Conservation (phyloP, 2,329 filamentous ascomycete genomes). For the Rutstroemia sp. region DNA sequence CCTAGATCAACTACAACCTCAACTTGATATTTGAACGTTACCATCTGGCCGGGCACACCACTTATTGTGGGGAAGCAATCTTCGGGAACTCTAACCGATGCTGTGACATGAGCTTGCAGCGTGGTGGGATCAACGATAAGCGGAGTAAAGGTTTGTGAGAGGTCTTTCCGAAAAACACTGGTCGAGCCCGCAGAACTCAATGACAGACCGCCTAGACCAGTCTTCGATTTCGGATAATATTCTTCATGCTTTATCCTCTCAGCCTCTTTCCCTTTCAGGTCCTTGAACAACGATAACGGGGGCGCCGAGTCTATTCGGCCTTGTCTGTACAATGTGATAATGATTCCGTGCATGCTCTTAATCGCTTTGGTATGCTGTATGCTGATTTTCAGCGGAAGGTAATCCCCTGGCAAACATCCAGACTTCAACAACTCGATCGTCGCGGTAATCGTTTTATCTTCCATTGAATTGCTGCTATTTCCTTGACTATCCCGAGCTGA, state of each 20-base stretch:
- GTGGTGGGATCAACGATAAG: conserved; percentile 79
- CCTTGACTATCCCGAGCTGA: conserved; percentile 40
- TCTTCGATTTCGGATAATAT: conserved; percentile 79
- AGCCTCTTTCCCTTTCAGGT: conserved; percentile 51
- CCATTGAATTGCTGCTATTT: conserved; percentile 45
- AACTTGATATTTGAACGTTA: conserved; percentile 88
- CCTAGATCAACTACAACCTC: conserved; percentile 91
- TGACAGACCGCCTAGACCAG: conserved; percentile 78
- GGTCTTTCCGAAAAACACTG: conserved; percentile 91
- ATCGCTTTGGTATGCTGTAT: conserved; percentile 85
- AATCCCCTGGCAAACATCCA: conserved; percentile 80
- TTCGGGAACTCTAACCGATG: conserved; percentile 79
- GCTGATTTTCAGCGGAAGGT: conserved; percentile 68
- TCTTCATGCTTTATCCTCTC: conserved; percentile 64
- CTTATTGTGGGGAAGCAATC: conserved; percentile 89
- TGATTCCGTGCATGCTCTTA: conserved; percentile 86
- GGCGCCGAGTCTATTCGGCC: conserved; percentile 78
- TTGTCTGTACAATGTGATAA: conserved; percentile 86
- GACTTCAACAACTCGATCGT: conserved; percentile 76
- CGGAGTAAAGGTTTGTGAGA: conserved; percentile 81
- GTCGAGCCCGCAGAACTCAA: conserved; percentile 79
- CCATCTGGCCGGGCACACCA: conserved; percentile 84
- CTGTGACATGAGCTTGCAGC: conserved; percentile 71
- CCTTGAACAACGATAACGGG: conserved; percentile 41
- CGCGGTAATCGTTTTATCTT: conserved; percentile 73